Conservation (phyloP, 768 basidiomycete species). For the Tulasnella sp. region DNA sequence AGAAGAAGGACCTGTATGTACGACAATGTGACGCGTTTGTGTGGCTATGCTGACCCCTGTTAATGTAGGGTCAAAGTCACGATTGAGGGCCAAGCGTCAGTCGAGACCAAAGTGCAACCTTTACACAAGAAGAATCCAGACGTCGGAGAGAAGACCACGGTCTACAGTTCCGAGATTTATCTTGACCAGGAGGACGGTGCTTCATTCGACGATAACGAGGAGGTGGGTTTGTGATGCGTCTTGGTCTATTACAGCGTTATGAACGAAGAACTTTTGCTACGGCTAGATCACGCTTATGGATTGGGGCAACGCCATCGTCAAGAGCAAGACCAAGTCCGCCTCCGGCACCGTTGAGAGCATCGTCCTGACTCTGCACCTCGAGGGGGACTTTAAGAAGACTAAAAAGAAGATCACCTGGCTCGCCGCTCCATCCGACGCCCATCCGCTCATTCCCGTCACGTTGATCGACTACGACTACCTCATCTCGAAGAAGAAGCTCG, state of each 20-base stretch:
- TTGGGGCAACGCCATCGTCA: slow-evolving; percentile 96
- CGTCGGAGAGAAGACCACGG: slow-evolving; percentile 81
- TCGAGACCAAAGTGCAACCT: slow-evolving; percentile 60
- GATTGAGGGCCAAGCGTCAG: slow-evolving; percentile 46
- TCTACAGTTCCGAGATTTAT: slow-evolving; percentile 65
- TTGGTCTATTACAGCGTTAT: neutral
- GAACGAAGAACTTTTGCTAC: neutral
- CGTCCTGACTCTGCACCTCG: slow-evolving; percentile 76
- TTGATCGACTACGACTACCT: slow-evolving; percentile 91
- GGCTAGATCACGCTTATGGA: slow-evolving; percentile 91
- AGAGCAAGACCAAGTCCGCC: slow-evolving; percentile 49
- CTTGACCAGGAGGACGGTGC: slow-evolving; percentile 89
- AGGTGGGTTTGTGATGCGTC: slow-evolving; percentile 38
- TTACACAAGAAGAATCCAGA: slow-evolving; percentile 97
- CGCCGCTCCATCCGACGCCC: slow-evolving; percentile 38
- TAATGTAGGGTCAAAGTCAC: slow-evolving; percentile 72
- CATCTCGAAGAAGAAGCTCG: slow-evolving; percentile 98
- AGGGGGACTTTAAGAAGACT: slow-evolving; percentile 97
- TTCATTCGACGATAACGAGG: slow-evolving; percentile 86
- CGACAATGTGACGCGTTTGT: slow-evolving; percentile 15
- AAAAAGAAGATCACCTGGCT: slow-evolving; percentile 99
- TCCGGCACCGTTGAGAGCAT: slow-evolving; percentile 50
- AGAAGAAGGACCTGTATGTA: slow-evolving; percentile 56
- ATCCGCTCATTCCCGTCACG: slow-evolving; percentile 48
- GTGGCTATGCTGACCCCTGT: neutral